Base-by-base conservation (phyloP, 495 filamentous ascomycete species). In the Aspergillus nidulans region DNA sequence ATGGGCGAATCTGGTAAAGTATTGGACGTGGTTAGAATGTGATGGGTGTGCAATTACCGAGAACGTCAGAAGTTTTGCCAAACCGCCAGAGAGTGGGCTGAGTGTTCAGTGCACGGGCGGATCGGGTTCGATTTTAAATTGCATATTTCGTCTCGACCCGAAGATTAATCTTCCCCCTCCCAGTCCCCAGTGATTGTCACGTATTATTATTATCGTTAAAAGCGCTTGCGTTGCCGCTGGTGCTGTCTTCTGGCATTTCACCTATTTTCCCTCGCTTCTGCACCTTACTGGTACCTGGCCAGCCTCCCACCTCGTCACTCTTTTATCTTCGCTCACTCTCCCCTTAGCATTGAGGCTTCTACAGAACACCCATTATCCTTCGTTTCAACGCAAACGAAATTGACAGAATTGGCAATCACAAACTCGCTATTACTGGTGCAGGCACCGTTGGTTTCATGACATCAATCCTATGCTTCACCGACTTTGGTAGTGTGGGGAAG, bases 41-140 rank as follows among this genome's bases (percentile, higher is more conserved):
- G 36, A 39, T 34, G 25, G 47, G 39, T 49, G 42, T 10, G 42
- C 23, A 45, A 45, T 45, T 28, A 13, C 42, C 42, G 23, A 45
- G 42, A 45, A 25, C 23, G 42, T 45, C 42, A 45, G 42, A 45
- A 45, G 21, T 21, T 45, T 21, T 25, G n/a, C n/a, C n/a, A n/a
- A n/a, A n/a, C n/a, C 28, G 42, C 42, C 42, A 45, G 28, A 45
- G 21, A 16, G 42, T 45, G 42, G 42, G 18, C 41, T 19, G 6
- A 23, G 41, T 12, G 47, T 32, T 19, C 18, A 23, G 41, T 12
- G 47, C 47, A 49, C 32, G 47, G 47, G 47, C 47, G 30, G 32
- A 49, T 39, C 47, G 32, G 47, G 32, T 21, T 49, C 39, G 47
- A 38, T 25, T 49, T 49, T 23, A 39, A 49, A 39, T 49, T 49